Conservation (phyloP, 2,329 filamentous ascomycete species). For the Aureobasidium namibiae region DNA sequence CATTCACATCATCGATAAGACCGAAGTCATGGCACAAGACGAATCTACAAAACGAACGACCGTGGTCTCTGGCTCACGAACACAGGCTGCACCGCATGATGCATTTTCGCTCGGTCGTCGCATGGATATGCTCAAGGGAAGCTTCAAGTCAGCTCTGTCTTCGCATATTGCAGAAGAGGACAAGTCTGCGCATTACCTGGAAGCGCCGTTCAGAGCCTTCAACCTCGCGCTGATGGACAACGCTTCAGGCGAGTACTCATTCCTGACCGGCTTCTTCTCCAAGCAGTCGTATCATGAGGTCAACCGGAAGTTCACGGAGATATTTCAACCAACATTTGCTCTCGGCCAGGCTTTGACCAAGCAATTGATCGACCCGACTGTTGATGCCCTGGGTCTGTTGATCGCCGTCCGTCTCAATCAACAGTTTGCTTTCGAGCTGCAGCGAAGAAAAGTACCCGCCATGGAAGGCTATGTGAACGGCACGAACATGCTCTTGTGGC, state of each 20-base stretch:
- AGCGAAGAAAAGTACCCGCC: conserved; percentile 80
- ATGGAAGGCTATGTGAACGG: conserved; percentile 89
- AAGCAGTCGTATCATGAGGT: conserved; percentile 69
- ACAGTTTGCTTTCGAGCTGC: conserved; percentile 86
- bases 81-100: conserved; percentile 61
- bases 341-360: conserved; percentile 72
- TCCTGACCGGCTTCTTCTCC: conserved; percentile 82
- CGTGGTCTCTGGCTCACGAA: conserved; percentile 45
- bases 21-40: conserved; percentile 66
- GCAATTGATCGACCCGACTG: conserved; percentile 64
- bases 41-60: conserved; percentile 43
- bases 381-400: conserved; percentile 77
- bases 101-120: conserved; percentile 83
- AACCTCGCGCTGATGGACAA: conserved; percentile 93
- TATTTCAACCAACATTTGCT: conserved; percentile 85
- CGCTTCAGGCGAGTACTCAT: conserved; percentile 87
- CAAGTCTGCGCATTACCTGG: conserved; percentile 74
- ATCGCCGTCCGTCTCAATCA: conserved; percentile 92
- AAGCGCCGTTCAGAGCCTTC: conserved; percentile 87
- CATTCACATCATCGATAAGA: conserved; percentile 72
- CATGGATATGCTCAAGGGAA: conserved; percentile 69
- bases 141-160: conserved; percentile 67
- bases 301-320: conserved; percentile 73
- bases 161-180: conserved; percentile 91
- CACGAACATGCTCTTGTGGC: conserved; percentile 94